A percentile compares a stretch with the other conserved stretches of the same genome.
phyloP scores from a whole-genome alignment of 139 green algal species.

The Gonium pectorale region DNA sequence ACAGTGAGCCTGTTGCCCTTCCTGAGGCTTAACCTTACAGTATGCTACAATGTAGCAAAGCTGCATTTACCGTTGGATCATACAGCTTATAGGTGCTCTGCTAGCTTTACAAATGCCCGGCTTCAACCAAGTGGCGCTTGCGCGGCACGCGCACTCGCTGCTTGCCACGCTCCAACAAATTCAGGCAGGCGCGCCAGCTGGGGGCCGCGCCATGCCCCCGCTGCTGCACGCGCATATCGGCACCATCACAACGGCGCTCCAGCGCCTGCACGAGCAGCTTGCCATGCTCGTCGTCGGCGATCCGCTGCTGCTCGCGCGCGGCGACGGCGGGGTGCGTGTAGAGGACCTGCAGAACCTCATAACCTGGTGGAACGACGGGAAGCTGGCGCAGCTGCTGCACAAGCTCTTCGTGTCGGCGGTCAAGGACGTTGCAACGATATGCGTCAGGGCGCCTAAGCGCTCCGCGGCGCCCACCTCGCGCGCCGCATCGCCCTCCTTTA shows the following conservation, averaged over 20 bases:
- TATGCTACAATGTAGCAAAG: too few species aligned
- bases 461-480: not conserved
- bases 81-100: too few species aligned
- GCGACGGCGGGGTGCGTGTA: not conserved
- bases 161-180: not conserved
- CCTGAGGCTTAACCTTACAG: too few species aligned
- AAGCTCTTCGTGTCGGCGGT: not conserved
- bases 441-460: slow-evolving; percentile 5
- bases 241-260: not conserved
- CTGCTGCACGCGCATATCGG: slow-evolving; percentile 11
- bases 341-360: not conserved
- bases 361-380: not conserved
- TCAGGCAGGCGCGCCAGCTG: not conserved
- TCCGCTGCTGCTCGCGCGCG: not conserved
- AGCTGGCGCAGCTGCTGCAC: not conserved
- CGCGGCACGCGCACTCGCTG: not conserved
- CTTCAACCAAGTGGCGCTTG: slow-evolving; percentile 27
- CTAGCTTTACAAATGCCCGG: slow-evolving; percentile 19
- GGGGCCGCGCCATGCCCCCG: not conserved
- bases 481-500: not conserved
- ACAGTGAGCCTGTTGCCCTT: too few species aligned
- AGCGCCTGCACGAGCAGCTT: slow-evolving; percentile 16
- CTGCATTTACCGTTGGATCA: too few species aligned
- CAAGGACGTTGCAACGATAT: not conserved
- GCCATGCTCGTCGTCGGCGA: slow-evolving; percentile 1